Evolutionary conservation across 176 grass and related monocot species (phyloP).

Genomic region (Triticum dicoccoides): DNA sequence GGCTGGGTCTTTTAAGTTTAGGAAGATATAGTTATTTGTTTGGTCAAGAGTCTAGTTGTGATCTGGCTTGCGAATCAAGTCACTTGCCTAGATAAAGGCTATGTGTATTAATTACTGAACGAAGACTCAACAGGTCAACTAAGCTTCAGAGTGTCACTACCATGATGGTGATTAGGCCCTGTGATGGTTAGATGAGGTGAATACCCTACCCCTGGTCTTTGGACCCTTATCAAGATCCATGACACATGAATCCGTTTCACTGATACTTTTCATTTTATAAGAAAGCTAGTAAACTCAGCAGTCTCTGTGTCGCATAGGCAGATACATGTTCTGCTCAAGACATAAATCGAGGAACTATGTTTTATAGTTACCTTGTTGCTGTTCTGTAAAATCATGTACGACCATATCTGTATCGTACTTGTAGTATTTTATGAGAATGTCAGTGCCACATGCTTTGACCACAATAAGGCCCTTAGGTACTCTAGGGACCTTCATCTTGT

Average conservation of each 20-base stretch:
- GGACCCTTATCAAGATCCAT: neutral
- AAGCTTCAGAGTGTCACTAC: neutral
- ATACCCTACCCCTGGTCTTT: neutral
- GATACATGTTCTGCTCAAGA: constrained; percentile 1
- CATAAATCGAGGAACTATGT: constrained; percentile 4
- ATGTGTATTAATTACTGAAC: neutral
- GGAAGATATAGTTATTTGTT: neutral
- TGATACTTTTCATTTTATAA: constrained; percentile 11
- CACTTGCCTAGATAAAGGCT: neutral
- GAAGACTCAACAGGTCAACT: neutral
- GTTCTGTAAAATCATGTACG: constrained; percentile 1
- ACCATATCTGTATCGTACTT: neutral
- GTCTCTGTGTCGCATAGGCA: neutral
- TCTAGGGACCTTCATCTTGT: neutral
- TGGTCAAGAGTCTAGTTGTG: neutral
- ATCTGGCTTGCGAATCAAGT: neutral
- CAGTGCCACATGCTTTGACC: constrained; percentile 9
- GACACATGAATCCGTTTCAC: neutral
- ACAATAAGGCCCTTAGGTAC: neutral
- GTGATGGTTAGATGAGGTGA: neutral
- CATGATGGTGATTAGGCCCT: neutral
- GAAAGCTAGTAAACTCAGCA: neutral
- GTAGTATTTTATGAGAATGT: constrained; percentile 17
- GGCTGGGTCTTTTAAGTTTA: constrained; percentile 5
- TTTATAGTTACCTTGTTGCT: constrained; percentile 1